These are phyloP conservation scores for Balakata baccata DNA, from an alignment of 345 rosid genomes.

Conservation along the genomic window DNA sequence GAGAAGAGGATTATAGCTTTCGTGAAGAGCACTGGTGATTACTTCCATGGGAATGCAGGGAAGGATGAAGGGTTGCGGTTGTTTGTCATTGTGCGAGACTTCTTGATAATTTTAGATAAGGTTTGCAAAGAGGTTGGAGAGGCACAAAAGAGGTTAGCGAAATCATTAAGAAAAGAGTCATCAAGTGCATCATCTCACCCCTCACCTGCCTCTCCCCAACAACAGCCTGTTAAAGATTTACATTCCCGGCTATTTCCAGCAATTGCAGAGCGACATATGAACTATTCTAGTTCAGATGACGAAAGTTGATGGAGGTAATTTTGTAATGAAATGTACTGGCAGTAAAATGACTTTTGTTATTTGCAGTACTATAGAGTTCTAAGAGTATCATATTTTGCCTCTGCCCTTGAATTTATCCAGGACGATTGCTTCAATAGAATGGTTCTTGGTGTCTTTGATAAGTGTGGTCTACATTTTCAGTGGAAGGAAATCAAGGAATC, in stretches of 20 bases:
- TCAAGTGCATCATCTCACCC: constrained; percentile 53
- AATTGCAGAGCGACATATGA: constrained; percentile 53
- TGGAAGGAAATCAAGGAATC: constrained; percentile 2
- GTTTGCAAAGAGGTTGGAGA: constrained; percentile 77
- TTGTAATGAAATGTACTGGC: background rate
- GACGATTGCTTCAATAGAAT: background rate
- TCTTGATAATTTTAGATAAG: constrained; percentile 78
- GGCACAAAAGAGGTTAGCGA: constrained; percentile 43
- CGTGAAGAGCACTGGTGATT: constrained; percentile 90
- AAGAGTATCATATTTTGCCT: too few relatives aligned
- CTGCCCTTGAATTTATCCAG: constrained; percentile 3
- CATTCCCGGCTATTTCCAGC: constrained; percentile 73
- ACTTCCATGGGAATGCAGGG: constrained; percentile 93
- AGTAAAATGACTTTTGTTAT: background rate
- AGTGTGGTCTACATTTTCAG: background rate
- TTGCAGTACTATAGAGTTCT: background rate
- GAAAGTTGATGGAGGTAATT: constrained; percentile 30
- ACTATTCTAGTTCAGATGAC: constrained; percentile 48
- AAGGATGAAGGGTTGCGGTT: constrained; percentile 87
- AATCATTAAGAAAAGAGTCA: constrained; percentile 48
- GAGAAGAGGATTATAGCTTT: constrained; percentile 82
- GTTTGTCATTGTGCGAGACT: constrained; percentile 73
- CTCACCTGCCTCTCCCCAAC: constrained; percentile 36
- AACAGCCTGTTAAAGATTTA: constrained; percentile 42
- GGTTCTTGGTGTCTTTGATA: background rate